Percentiles rank a stretch among this genome's conserved stretches.
Evolutionary conservation across 2,329 filamentous ascomycete species (phyloP).

Genomic region (Cyanodermella asteris): DNA sequence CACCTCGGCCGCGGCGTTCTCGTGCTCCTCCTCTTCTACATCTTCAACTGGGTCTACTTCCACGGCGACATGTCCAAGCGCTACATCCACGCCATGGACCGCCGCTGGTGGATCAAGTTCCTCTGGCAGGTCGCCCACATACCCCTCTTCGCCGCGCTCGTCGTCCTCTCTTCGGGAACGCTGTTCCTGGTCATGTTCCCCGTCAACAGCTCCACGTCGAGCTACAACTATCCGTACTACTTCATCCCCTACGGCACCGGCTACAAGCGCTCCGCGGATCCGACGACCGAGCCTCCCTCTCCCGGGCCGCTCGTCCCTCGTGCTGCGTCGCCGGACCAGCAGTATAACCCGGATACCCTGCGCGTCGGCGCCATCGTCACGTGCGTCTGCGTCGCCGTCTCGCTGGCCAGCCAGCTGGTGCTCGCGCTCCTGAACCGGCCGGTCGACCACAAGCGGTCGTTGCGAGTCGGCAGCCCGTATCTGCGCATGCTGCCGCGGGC

Average conservation of each 20-base stretch:
- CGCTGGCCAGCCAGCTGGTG: constrained; percentile 2
- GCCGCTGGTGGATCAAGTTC: constrained; percentile 4
- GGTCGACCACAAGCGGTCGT: constrained; percentile 4
- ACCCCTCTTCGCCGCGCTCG: constrained; percentile 2
- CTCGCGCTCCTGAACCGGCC: constrained; percentile 6
- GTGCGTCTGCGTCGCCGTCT: constrained; percentile 1
- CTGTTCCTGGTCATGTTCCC: constrained; percentile 2
- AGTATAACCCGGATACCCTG: no score
- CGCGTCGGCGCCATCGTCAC: no score
- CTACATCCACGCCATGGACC: constrained; percentile 4
- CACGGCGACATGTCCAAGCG: constrained; percentile 4
- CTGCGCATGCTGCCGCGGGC: constrained; percentile 4
- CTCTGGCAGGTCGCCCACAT: constrained; percentile 4
- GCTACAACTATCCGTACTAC: no score
- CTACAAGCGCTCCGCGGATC: not conserved
- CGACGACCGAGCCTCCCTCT: not conserved
- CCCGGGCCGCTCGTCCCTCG: constrained; percentile 2
- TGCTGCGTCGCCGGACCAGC: no score
- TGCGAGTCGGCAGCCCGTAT: constrained; percentile 7
- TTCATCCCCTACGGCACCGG: not conserved
- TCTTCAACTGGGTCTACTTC: constrained; percentile 4
- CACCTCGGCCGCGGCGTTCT: not conserved
- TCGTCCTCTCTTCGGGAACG: constrained; percentile 3
- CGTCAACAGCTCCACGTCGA: not conserved
- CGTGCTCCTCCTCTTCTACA: constrained; percentile 4